Conservation (phyloP, 352 stramenopile species). For the Phytophthora multivora region DNA sequence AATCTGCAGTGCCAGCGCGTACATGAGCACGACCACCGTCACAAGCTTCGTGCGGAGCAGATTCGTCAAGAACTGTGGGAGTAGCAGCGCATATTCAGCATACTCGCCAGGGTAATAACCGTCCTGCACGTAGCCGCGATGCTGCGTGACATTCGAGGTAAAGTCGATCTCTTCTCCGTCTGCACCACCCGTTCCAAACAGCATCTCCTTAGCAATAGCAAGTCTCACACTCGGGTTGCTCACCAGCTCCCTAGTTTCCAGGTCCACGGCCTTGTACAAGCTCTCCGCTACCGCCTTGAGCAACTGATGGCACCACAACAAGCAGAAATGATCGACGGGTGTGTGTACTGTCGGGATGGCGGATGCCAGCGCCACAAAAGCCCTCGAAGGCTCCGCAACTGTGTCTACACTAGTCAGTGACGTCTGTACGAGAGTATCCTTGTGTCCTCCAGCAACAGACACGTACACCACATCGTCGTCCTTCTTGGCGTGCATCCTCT, state of each 20-base stretch:
- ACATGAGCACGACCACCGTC: conserved; percentile 67
- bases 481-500: conserved; percentile 38
- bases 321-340: conserved; percentile 79
- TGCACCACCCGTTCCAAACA: conserved; percentile 33
- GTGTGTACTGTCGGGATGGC: conserved; percentile 66
- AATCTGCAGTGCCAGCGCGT: conserved; percentile 65
- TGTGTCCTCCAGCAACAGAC: conserved; percentile 82
- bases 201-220: conserved; percentile 40
- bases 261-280: conserved; percentile 66
- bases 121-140: conserved; percentile 53
- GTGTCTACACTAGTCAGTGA: conserved; percentile 38
- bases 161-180: neutral
- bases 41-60: conserved; percentile 54
- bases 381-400: conserved; percentile 32
- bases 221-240: conserved; percentile 47
- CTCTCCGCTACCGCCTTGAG: conserved; percentile 66
- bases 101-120: conserved; percentile 64
- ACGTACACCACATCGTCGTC: conserved; percentile 56
- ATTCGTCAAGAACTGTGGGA: conserved; percentile 55
- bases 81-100: conserved; percentile 41
- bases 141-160: conserved; percentile 32
- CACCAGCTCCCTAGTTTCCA: conserved; percentile 46
- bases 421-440: conserved; percentile 77
- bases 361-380: conserved; percentile 56
- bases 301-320: conserved; percentile 88